Percentiles rank a stretch among this genome's conserved stretches.
These are phyloP conservation scores for Globisporangium rhizosaccharum DNA, from an alignment of 352 stramenopile genomes.

Conservation along the genomic window DNA sequence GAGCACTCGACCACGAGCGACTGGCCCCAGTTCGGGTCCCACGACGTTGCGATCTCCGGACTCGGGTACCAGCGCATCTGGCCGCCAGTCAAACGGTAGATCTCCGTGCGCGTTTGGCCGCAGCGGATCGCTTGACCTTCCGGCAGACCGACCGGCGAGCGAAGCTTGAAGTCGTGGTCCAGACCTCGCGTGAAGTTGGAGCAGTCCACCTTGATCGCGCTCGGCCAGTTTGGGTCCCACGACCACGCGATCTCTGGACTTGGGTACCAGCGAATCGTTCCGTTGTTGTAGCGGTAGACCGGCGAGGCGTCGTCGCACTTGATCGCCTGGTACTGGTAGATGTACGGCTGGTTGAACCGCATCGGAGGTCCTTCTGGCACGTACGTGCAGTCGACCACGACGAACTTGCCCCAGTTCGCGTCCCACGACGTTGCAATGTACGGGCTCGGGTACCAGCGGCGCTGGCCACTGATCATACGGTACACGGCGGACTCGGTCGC, in stretches of 20 bases:
- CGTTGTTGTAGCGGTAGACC: constrained; percentile 15
- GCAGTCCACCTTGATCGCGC: constrained; percentile 14
- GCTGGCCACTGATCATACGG: constrained; percentile 12
- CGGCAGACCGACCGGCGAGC: not conserved
- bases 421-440: constrained; percentile 23
- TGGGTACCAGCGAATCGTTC: constrained; percentile 17
- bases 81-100: constrained; percentile 12
- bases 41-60: constrained; percentile 16
- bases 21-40: constrained; percentile 12
- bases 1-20: constrained; percentile 2
- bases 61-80: constrained; percentile 11
- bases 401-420: constrained; percentile 1
- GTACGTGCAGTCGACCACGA: constrained; percentile 16
- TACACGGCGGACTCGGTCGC: constrained; percentile 1
- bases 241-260: constrained; percentile 13
- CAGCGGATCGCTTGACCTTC: constrained; percentile 14
- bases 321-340: constrained; percentile 8
- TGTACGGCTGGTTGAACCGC: constrained; percentile 4
- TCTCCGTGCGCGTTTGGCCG: not conserved
- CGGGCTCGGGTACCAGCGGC: constrained; percentile 17
- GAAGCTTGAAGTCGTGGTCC: not conserved
- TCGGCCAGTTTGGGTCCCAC: constrained; percentile 18
- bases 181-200: constrained; percentile 7
- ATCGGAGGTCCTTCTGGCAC: constrained; percentile 7
- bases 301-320: constrained; percentile 11